Evolutionary conservation across 148 eudicot genomes (phyloP).

Genomic region (Fallopia convolvulus): DNA sequence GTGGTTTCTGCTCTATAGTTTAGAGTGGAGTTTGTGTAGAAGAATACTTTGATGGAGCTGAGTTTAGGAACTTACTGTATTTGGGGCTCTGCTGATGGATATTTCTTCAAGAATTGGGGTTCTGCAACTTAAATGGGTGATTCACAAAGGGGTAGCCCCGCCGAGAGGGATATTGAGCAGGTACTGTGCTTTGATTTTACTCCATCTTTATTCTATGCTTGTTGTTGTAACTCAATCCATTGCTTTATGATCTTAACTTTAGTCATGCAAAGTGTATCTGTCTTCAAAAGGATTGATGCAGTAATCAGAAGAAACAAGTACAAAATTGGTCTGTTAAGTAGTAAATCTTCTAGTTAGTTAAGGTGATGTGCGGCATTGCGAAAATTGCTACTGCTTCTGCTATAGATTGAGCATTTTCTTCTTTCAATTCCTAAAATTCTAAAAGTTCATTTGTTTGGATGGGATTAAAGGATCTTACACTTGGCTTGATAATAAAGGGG

Average conservation of each 20-base stretch:
- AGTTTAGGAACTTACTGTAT: constrained; percentile 15
- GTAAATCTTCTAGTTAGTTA: background rate
- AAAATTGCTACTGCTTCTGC: background rate
- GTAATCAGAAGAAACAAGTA: background rate
- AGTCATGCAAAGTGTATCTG: background rate
- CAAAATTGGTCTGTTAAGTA: background rate
- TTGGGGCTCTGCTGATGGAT: constrained; percentile 62
- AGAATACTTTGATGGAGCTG: constrained; percentile 18
- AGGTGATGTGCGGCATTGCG: background rate
- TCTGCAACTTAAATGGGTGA: constrained; percentile 83
- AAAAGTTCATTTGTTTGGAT: too few relatives aligned
- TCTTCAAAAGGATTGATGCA: background rate
- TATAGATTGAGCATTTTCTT: background rate
- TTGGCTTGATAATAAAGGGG: too few relatives aligned
- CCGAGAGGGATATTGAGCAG: constrained; percentile 75
- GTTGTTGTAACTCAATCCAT: background rate
- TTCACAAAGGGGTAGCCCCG: constrained; percentile 39
- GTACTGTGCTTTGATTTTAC: constrained; percentile 18
- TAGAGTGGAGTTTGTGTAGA: constrained; percentile 1
- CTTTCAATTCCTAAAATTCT: background rate
- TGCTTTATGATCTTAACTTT: background rate
- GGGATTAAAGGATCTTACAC: too few relatives aligned
- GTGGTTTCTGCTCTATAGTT: background rate
- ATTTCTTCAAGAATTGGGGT: constrained; percentile 27
- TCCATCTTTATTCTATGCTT: background rate